Evolutionary conservation across 768 basidiomycete species (phyloP).

Genomic region (Gloeopeniophorella convolvens): DNA sequence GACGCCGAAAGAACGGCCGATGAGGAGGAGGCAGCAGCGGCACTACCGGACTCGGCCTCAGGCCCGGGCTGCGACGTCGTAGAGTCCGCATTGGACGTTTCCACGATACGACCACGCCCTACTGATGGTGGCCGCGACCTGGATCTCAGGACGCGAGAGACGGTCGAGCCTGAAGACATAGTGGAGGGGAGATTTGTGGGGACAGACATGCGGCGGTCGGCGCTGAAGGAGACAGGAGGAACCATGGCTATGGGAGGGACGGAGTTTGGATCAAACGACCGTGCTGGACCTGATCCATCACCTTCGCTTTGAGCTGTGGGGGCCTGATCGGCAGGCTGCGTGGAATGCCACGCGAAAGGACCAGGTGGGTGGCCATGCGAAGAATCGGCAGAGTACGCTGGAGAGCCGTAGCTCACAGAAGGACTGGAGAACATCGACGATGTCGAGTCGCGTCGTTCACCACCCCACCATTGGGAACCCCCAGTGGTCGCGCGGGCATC

Average conservation of each 20-base stretch:
- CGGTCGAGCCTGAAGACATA: conserved; percentile 38
- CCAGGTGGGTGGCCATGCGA: conserved; percentile 57
- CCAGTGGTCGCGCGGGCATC: conserved; percentile 45
- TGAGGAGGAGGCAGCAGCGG: conserved; percentile 19
- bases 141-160: conserved; percentile 50
- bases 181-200: conserved; percentile 40
- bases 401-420: conserved; percentile 43
- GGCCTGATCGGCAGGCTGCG: conserved; percentile 32
- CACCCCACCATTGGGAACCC: conserved; percentile 47
- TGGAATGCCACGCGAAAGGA: conserved; percentile 67
- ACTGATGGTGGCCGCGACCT: conserved; percentile 30
- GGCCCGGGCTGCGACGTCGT: conserved; percentile 19
- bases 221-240: conserved; percentile 50
- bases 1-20: conserved; percentile 35
- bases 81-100: conserved; percentile 33
- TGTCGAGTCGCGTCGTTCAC: conserved; percentile 68
- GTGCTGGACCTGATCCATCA: conserved; percentile 26
- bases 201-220: conserved; percentile 74
- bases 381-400: conserved; percentile 57
- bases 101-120: conserved; percentile 33
- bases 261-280: conserved; percentile 43
- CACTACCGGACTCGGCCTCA: conserved; percentile 14
- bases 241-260: conserved; percentile 36
- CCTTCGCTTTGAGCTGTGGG: conserved; percentile 26
- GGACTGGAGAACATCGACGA: conserved; percentile 64